Percentiles rank a stretch among this genome's conserved stretches.
phyloP scores from a whole-genome alignment of 2,329 filamentous ascomycete genomes.

The Curvularia sp. region DNA sequence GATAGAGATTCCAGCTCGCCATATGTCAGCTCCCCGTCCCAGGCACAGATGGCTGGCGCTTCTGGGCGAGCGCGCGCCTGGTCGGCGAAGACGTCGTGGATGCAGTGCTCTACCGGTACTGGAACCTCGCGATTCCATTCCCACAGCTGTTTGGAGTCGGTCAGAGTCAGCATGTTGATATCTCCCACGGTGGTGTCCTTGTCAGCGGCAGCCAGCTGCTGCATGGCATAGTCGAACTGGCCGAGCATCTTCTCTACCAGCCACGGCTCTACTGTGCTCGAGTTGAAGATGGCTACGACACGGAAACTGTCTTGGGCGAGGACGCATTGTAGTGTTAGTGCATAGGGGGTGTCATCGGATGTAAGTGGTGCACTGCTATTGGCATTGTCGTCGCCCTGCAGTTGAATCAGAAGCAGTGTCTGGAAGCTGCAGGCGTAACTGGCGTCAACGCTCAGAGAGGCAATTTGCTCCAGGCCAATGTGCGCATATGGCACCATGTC shows the following conservation, averaged over 20 bases:
- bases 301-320: slow-evolving; percentile 18
- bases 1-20: slow-evolving; percentile 18
- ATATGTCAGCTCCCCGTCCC: slow-evolving; percentile 27
- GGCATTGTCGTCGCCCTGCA: slow-evolving; percentile 15
- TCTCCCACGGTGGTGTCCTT: not conserved
- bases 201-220: slow-evolving; percentile 16
- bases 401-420: slow-evolving; percentile 61
- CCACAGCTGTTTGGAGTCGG: not conserved
- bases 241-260: slow-evolving; percentile 16
- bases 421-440: slow-evolving; percentile 52
- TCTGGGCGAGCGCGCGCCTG: slow-evolving; percentile 10
- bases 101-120: slow-evolving; percentile 7
- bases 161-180: not conserved
- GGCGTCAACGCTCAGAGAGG: not conserved
- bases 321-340: not conserved
- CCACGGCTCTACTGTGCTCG: slow-evolving; percentile 15
- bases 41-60: slow-evolving; percentile 19
- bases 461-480: slow-evolving; percentile 43
- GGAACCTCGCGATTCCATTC: not conserved
- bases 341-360: no score
- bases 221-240: slow-evolving; percentile 23
- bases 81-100: not conserved
- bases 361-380: no score
- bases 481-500: slow-evolving; percentile 43
- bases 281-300: slow-evolving; percentile 21